Conservation (phyloP, 305 asterid species). For the Solanum hybrid region DNA sequence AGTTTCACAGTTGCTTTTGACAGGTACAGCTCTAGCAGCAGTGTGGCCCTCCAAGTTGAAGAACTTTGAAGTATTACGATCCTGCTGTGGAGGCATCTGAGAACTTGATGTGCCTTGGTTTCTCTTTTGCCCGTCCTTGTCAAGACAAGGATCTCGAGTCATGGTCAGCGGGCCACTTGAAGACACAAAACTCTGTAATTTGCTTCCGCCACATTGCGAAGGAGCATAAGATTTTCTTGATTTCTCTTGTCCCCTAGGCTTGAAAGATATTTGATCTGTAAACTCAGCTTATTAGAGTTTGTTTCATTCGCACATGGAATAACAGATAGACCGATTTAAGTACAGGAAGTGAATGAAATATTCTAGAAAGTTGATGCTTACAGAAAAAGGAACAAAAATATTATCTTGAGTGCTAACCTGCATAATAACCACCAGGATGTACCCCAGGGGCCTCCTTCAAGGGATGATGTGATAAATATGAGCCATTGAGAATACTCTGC, state of each 20-base stretch:
- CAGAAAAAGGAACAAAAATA: constrained; percentile 9
- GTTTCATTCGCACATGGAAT: neutral
- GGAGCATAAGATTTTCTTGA: constrained; percentile 6
- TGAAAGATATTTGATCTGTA: constrained; percentile 20
- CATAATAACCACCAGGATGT: constrained; percentile 13
- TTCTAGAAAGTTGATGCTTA: constrained; percentile 2
- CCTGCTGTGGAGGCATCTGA: neutral
- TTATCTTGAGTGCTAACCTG: constrained; percentile 30
- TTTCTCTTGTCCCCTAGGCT: constrained; percentile 13
- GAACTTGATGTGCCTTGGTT: neutral
- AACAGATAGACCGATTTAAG: neutral
- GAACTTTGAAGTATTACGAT: constrained; percentile 9
- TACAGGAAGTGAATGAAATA: neutral
- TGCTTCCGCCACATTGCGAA: neutral
- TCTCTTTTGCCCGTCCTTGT: constrained; percentile 11
- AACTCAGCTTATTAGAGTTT: neutral
- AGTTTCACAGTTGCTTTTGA: constrained; percentile 13
- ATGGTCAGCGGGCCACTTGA: constrained; percentile 4
- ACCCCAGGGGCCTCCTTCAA: constrained; percentile 19
- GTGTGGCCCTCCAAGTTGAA: constrained; percentile 19
- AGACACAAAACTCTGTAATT: neutral
- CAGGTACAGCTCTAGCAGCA: constrained; percentile 8
- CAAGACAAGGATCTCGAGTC: constrained; percentile 7
- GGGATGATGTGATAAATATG: constrained; percentile 24
- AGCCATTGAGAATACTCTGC: constrained; percentile 21